These are phyloP conservation scores for Orbilia javanica DNA, from an alignment of 2,329 filamentous ascomycete species.

Conservation along the genomic window DNA sequence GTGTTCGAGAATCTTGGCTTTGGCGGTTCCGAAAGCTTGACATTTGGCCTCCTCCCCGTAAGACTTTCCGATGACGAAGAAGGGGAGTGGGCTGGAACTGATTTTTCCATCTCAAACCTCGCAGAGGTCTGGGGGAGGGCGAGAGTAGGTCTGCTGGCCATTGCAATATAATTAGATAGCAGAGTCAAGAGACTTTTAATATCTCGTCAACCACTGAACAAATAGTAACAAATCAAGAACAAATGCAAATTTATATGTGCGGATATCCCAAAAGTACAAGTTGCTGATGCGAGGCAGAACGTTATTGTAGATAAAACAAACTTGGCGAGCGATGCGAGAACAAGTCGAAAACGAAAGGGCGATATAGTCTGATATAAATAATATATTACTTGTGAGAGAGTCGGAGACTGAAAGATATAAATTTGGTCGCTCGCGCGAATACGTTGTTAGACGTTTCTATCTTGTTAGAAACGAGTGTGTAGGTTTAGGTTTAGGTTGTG, in stretches of 20 bases:
- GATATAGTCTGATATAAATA: constrained; percentile 40
- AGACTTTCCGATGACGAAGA: constrained; percentile 55
- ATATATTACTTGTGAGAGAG: constrained; percentile 28
- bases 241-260: constrained; percentile 38
- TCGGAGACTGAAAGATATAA: constrained; percentile 10
- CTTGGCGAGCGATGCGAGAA: constrained; percentile 10
- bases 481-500: constrained; percentile 11
- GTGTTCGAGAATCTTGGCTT: constrained; percentile 56
- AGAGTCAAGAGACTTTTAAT: constrained; percentile 7
- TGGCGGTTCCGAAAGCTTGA: constrained; percentile 26
- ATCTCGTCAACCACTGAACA: constrained; percentile 7
- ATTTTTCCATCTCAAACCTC: constrained; percentile 57
- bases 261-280: constrained; percentile 44
- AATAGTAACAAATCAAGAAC: constrained; percentile 26
- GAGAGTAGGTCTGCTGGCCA: constrained; percentile 32
- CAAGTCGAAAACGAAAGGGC: constrained; percentile 36
- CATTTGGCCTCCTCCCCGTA: constrained; percentile 27
- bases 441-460: constrained; percentile 27
- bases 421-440: constrained; percentile 50
- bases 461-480: constrained; percentile 41
- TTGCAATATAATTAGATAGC: constrained; percentile 43
- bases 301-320: constrained; percentile 29
- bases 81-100: constrained; percentile 13
- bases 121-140: constrained; percentile 46
- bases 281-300: constrained; percentile 1